Percentiles rank a stretch among this genome's conserved stretches.
Evolutionary conservation across 768 basidiomycete species (phyloP).

Genomic region (Chiua virens): DNA sequence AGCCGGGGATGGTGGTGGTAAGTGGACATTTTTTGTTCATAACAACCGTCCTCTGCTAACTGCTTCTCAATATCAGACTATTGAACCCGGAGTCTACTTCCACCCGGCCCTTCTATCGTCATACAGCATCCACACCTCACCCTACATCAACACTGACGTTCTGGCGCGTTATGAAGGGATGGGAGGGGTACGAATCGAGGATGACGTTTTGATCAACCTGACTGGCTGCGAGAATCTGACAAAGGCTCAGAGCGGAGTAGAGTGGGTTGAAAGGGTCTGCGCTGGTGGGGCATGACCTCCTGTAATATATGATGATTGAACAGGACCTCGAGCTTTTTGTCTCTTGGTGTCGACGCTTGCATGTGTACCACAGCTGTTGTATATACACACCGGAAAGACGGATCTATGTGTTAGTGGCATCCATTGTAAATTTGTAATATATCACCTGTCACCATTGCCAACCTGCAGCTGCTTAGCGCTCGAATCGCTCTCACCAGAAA

Average conservation of each 20-base stretch:
- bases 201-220: constrained; percentile 78
- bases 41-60: neutral
- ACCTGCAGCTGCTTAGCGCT: too few species aligned
- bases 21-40: constrained; percentile 31
- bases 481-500: too few species aligned
- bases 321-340: neutral
- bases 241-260: constrained; percentile 76
- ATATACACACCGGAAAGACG: too few species aligned
- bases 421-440: too few species aligned
- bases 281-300: constrained; percentile 48
- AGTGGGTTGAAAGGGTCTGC: constrained; percentile 81
- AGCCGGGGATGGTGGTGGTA: constrained; percentile 83
- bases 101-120: constrained; percentile 72
- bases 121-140: constrained; percentile 56
- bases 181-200: constrained; percentile 93
- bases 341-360: neutral
- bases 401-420: too few species aligned
- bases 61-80: constrained; percentile 52
- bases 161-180: constrained; percentile 63
- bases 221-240: constrained; percentile 84
- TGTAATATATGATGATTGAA: constrained; percentile 17
- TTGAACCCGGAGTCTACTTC: constrained; percentile 91
- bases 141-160: constrained; percentile 37
- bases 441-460: too few species aligned
- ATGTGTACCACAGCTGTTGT: too few species aligned